Evolutionary conservation across 805 yeast species (phyloP).

Genomic region (Dipodascopsis uninucleata): DNA sequence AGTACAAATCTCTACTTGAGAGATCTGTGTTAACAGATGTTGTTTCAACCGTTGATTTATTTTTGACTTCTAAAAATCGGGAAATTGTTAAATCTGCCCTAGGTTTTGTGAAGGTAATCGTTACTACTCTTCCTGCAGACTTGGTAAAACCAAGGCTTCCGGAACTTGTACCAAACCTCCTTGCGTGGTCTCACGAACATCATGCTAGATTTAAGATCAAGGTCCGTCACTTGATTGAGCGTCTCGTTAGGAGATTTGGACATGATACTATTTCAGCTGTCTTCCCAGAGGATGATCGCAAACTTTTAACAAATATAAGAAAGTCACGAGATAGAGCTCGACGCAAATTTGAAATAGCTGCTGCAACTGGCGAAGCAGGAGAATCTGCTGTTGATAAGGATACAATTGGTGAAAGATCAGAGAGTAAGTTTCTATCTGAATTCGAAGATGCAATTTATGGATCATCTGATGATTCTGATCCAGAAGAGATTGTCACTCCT

Average conservation of each 20-base stretch:
- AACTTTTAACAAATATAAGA: conserved; percentile 77
- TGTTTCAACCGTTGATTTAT: conserved; percentile 80
- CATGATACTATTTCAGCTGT: conserved; percentile 71
- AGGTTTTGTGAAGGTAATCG: conserved; percentile 90
- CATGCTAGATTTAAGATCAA: conserved; percentile 91
- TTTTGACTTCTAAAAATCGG: conserved; percentile 82
- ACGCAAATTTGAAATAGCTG: conserved; percentile 51
- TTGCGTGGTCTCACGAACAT: conserved; percentile 94
- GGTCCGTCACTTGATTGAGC: conserved; percentile 88
- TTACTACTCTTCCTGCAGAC: conserved; percentile 76
- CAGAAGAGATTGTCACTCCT: conserved; percentile 48
- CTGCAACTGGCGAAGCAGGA: conserved; percentile 12
- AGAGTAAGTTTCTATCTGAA: conserved; percentile 69
- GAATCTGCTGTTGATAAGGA: conserved; percentile 39
- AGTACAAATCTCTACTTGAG: conserved; percentile 54
- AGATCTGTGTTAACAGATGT: conserved; percentile 64
- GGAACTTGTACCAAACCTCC: conserved; percentile 63
- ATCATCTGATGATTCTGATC: conserved; percentile 58
- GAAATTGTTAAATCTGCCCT: conserved; percentile 93
- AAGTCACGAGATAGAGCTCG: conserved; percentile 81
- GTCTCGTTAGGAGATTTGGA: conserved; percentile 88
- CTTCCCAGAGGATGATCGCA: conserved; percentile 88
- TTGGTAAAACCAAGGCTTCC: conserved; percentile 62
- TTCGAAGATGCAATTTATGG: conserved; percentile 90
- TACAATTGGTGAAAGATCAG: conserved; percentile 26